Percentiles rank a stretch among this genome's conserved stretches.
Evolutionary conservation across 768 basidiomycete genomes (phyloP).

Genomic region (Hypholoma fasciculare): DNA sequence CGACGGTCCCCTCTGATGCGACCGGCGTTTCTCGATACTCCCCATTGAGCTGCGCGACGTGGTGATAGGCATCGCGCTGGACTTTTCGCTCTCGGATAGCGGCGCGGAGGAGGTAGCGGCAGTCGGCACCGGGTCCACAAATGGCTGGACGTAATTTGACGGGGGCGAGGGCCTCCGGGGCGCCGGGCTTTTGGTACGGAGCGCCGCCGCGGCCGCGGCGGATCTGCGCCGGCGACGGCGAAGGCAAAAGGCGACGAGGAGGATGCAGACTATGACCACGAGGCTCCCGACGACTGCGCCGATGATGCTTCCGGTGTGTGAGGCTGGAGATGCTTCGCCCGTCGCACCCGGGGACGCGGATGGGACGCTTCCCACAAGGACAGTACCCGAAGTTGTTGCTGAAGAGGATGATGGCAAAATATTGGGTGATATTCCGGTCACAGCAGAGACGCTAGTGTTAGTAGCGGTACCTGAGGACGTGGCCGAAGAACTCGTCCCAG

Average conservation of each 20-base stretch:
- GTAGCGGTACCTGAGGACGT: too few relatives aligned
- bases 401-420: too few relatives aligned
- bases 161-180: background rate
- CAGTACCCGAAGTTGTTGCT: too few relatives aligned
- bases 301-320: background rate
- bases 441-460: too few relatives aligned
- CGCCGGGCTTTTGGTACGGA: background rate
- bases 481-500: too few relatives aligned
- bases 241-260: background rate
- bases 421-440: too few relatives aligned
- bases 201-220: too few relatives aligned
- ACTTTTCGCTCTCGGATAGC: background rate
- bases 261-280: background rate
- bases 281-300: background rate
- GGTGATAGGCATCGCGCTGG: background rate
- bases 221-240: background rate
- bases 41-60: background rate
- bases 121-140: background rate
- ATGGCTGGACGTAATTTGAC: background rate
- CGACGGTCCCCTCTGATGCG: background rate
- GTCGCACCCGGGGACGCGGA: too few relatives aligned
- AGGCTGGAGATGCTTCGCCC: background rate
- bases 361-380: too few relatives aligned
- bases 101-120: background rate
- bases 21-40: background rate